Conservation (phyloP, 2,329 filamentous ascomycete species). For the Cephalotrichum gorgonifer region DNA sequence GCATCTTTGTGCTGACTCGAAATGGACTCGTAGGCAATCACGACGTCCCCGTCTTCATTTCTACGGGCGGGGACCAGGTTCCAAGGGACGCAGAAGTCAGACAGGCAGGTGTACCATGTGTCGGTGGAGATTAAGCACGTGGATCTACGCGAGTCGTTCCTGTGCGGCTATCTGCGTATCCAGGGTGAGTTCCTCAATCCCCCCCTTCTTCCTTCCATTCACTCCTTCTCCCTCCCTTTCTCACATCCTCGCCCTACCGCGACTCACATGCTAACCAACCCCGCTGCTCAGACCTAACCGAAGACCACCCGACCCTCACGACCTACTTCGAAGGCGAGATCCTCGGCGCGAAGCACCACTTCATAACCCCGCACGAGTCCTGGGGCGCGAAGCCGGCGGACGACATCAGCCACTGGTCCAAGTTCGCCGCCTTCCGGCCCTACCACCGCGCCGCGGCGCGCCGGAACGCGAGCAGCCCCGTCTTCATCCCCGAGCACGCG, state of each 20-base stretch:
- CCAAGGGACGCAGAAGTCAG: conserved; percentile 82
- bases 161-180: conserved; percentile 91
- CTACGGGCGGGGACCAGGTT: conserved; percentile 83
- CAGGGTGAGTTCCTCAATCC: conserved; percentile 54
- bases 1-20: background rate
- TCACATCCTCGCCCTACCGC: background rate
- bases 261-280: conserved; percentile 9
- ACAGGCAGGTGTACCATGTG: conserved; percentile 87
- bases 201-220: background rate
- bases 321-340: conserved; percentile 99
- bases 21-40: conserved; percentile 51
- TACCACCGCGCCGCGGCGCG: conserved; percentile 43
- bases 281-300: conserved; percentile 64
- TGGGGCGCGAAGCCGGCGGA: conserved; percentile 92
- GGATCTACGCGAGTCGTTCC: conserved; percentile 84
- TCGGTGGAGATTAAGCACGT: conserved; percentile 96
- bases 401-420: conserved; percentile 85
- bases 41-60: conserved; percentile 75
- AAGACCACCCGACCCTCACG: conserved; percentile 93
- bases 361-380: conserved; percentile 75
- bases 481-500: conserved; percentile 55
- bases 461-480: conserved; percentile 42
- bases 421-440: conserved; percentile 78
- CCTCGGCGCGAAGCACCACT: conserved; percentile 90
- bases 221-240: background rate